Conservation (phyloP, 2,329 filamentous ascomycete genomes). For the Hirsutella rhossiliensis region DNA sequence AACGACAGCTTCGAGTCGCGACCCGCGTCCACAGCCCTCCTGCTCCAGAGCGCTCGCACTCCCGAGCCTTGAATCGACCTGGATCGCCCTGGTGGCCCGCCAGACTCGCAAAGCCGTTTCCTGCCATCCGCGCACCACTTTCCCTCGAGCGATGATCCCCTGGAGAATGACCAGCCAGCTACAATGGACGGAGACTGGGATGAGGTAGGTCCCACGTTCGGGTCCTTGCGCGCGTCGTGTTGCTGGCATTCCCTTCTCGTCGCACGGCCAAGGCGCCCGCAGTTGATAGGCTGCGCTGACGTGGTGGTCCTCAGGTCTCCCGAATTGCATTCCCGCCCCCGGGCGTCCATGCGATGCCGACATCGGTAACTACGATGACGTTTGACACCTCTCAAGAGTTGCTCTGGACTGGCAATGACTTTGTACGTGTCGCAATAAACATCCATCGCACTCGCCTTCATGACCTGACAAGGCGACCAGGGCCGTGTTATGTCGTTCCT, state of each 20-base stretch:
- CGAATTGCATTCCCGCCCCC: constrained; percentile 73
- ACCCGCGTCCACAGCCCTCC: neutral
- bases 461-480: constrained; percentile 33
- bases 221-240: neutral
- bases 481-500: constrained; percentile 84
- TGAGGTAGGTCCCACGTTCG: constrained; percentile 30
- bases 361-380: constrained; percentile 65
- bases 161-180: constrained; percentile 24
- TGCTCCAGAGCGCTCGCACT: neutral
- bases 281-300: constrained; percentile 1
- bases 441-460: neutral
- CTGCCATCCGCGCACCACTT: constrained; percentile 2
- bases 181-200: constrained; percentile 59
- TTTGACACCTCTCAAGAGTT: constrained; percentile 88
- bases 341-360: constrained; percentile 56
- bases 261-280: neutral
- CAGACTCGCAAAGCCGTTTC: constrained; percentile 4
- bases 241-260: neutral
- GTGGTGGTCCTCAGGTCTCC: constrained; percentile 45
- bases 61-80: neutral
- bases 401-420: constrained; percentile 86
- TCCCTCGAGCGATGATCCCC: constrained; percentile 18
- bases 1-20: neutral
- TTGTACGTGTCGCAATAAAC: constrained; percentile 42
- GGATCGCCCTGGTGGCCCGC: constrained; percentile 1